Evolutionary conservation across 108 stramenopile genomes (phyloP), one percentile per base, ranked within the genome.

Genomic region (Pseudonitzschia pungens): DNA sequence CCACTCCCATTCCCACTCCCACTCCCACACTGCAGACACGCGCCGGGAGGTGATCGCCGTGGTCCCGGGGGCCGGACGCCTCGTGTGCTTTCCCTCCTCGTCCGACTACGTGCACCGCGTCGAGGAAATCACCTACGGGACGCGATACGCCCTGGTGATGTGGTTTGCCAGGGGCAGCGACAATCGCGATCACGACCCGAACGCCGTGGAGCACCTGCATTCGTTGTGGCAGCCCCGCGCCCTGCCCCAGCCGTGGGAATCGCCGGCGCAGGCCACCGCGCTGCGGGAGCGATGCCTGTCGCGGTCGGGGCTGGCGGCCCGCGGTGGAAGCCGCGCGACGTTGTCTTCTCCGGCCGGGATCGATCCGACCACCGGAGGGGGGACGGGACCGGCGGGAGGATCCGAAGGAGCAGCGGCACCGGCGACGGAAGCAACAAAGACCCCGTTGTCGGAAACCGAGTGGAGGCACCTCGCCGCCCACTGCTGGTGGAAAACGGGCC

Each of bases 401-500:
- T 8, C 28, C 7, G 3, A 10, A 32, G 60, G 6, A 62, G 26
- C 26, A 32, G 60, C 60, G 11, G 29, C 22, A 62, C 0, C 10
- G 28, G 29, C 20, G 9, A 9, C 18, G 28, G 60, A 0, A 32
- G 27, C 10, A 32, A 22, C 27, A 62, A 29, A 7, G 28, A 28
- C 32, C 22, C 28, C 7, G 0, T 32, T 14, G 18, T 40, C 64
- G 40, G 18, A 43, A 65, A 43, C 16, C 21, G 42, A 65, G 40
- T 3, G 40, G 40, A 4, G 16, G 31, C 36, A 65, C 0, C 40
- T 65, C 18, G 24, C 40, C 32, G 64, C 64, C 2, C 31, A 42
- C 24, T 65, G 64, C 31, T 65, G 64, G 64, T 65, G 64, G 64
- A 65, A 65, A 65, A 41, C 18, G 20, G 64, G 42, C 31, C 2